A percentile compares a stretch with the other conserved stretches of the same genome.
phyloP scores from a whole-genome alignment of 2,329 filamentous ascomycete species.

The Westerdykella sp. region DNA sequence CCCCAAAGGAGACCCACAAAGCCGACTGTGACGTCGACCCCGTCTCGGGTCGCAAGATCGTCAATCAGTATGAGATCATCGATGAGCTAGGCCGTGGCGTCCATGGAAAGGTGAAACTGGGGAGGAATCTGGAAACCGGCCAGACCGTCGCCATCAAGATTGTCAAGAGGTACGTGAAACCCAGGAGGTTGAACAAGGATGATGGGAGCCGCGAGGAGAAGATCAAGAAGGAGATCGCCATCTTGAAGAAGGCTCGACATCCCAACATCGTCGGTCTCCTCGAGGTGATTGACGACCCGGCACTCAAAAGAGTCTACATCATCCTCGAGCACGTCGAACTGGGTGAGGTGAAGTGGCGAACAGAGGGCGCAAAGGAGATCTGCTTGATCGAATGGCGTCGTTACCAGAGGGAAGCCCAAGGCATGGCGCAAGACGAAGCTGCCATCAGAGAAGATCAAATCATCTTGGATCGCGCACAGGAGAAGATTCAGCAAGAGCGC shows the following conservation, averaged over 20 bases:
- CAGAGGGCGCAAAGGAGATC: conserved; percentile 77
- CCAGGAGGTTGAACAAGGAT: conserved; percentile 73
- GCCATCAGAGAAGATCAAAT: conserved; percentile 41
- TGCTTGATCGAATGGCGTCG: conserved; percentile 75
- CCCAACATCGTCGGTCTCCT: conserved; percentile 93
- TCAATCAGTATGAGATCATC: conserved; percentile 97
- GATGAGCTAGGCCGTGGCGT: conserved; percentile 93
- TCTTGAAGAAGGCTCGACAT: conserved; percentile 95
- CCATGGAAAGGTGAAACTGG: conserved; percentile 96
- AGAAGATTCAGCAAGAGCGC: conserved; percentile 32
- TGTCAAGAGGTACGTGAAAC: conserved; percentile 91
- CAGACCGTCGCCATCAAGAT: conserved; percentile 96
- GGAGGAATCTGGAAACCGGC: conserved; percentile 67
- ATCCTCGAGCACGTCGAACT: conserved; percentile 92
- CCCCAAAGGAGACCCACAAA: conserved; percentile 67
- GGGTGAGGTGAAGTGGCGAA: conserved; percentile 91
- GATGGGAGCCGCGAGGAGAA: conserved; percentile 64
- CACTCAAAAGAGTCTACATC: conserved; percentile 96
- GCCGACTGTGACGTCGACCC: conserved; percentile 85
- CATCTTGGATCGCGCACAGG: conserved; percentile 32
- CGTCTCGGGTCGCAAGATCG: conserved; percentile 85
- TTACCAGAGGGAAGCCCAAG: conserved; percentile 63
- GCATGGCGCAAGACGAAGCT: conserved; percentile 37
- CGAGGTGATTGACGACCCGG: conserved; percentile 96
- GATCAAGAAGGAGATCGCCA: conserved; percentile 93